These are phyloP conservation scores for Erodium trifolium DNA, from an alignment of 441 rosid species.

Conservation along the genomic window DNA sequence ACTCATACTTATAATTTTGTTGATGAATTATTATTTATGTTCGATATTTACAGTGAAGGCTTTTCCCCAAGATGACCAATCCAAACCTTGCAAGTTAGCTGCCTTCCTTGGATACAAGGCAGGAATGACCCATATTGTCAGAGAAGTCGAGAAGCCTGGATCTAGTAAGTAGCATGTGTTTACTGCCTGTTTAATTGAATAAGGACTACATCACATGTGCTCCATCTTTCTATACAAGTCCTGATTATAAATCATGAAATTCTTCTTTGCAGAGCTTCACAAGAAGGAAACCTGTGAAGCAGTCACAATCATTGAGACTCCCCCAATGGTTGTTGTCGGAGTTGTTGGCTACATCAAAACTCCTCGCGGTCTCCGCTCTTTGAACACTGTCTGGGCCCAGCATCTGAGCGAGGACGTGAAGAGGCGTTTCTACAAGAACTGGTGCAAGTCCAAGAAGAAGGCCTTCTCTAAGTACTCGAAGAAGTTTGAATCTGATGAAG, in stretches of 20 bases:
- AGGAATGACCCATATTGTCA: slow-evolving; percentile 89
- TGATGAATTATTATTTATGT: not conserved
- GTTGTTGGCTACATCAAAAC: slow-evolving; percentile 80
- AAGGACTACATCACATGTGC: too few species aligned
- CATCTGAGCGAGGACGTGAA: slow-evolving; percentile 80
- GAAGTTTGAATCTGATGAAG: slow-evolving; percentile 57
- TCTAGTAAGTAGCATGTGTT: slow-evolving; percentile 46
- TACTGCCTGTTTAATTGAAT: not conserved
- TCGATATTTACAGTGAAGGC: slow-evolving; percentile 63
- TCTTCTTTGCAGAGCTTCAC: slow-evolving; percentile 53
- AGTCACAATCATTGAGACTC: slow-evolving; percentile 76
- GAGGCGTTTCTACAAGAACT: slow-evolving; percentile 84
- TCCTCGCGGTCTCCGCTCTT: slow-evolving; percentile 65
- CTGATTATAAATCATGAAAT: not conserved
- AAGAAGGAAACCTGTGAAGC: slow-evolving; percentile 95
- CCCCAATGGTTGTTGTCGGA: slow-evolving; percentile 82
- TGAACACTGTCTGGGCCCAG: slow-evolving; percentile 93
- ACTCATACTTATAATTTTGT: too few species aligned
- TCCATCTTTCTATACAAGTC: not conserved
- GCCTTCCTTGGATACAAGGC: slow-evolving; percentile 94
- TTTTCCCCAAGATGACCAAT: slow-evolving; percentile 75
- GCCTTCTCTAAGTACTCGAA: slow-evolving; percentile 69
- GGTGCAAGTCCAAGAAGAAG: slow-evolving; percentile 90
- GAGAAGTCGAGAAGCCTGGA: slow-evolving; percentile 93
- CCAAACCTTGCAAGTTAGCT: slow-evolving; percentile 69